Conservation (phyloP, 345 rosid genomes). For the Lumnitzera racemosa region DNA sequence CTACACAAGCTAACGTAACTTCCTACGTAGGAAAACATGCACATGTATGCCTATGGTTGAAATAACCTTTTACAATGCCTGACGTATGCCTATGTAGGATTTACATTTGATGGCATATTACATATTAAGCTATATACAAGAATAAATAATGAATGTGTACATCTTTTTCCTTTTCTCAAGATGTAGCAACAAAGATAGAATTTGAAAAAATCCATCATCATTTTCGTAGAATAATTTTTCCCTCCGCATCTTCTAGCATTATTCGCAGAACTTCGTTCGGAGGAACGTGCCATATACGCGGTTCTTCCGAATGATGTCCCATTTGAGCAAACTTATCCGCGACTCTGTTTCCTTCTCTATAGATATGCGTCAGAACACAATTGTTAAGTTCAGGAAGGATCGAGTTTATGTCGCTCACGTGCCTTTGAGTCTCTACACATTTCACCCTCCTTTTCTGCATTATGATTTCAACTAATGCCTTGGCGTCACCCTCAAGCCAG, state of each 20-base stretch:
- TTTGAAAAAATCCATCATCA: conserved; percentile 7
- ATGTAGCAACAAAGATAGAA: too few relatives aligned
- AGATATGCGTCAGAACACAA: conserved; percentile 44
- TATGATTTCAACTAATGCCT: conserved; percentile 52
- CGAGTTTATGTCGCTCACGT: conserved; percentile 34
- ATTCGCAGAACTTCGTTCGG: conserved; percentile 50
- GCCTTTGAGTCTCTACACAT: conserved; percentile 35
- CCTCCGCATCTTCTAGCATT: conserved; percentile 64
- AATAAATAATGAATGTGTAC: background rate
- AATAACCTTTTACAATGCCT: too few relatives aligned
- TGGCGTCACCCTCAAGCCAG: conserved; percentile 86
- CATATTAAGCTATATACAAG: too few relatives aligned
- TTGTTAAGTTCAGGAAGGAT: conserved; percentile 50
- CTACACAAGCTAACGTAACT: too few relatives aligned
- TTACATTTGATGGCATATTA: too few relatives aligned
- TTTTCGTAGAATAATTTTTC: conserved; percentile 48
- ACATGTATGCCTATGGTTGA: too few relatives aligned
- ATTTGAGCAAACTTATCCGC: conserved; percentile 67
- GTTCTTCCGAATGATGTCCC: conserved; percentile 49
- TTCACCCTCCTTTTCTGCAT: conserved; percentile 36
- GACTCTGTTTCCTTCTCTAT: conserved; percentile 70
- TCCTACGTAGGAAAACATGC: too few relatives aligned
- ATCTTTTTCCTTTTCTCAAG: background rate
- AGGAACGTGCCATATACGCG: conserved; percentile 54
- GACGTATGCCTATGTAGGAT: too few relatives aligned